Base-by-base conservation (phyloP, 2,329 filamentous ascomycete species). In the Stromatinia cepivora region DNA sequence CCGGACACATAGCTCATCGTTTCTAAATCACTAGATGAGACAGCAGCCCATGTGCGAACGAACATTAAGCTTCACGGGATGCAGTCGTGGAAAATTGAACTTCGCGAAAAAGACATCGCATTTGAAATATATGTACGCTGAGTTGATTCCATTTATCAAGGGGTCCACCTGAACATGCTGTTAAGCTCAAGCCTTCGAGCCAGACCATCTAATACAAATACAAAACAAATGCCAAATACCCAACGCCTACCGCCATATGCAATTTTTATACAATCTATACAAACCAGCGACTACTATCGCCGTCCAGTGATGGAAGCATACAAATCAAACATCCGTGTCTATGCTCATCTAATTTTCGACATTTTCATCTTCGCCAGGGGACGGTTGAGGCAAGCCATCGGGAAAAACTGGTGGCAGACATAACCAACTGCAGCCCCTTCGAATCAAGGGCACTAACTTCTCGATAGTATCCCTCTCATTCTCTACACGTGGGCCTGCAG, bases 371-470 rank as follows among this genome's bases (percentile, higher is more conserved):
- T 39, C 9, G 13, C 25, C n/a, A 1, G 17, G 1, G n/a, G 34
- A 13, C 20, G 31, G 46, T 15, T 39, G 61, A 42, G 34, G 6
- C 34, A 8, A 36, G 2, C 22, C 54, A n/a, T 57, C 5, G 1
- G 22, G 6, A 22, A 28, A 28, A 20, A 22, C 17, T 39, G n/a
- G 10, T 36, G 77, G 77, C n/a, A 75, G 65, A 71, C 78, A 79
- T 36, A 73, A 45, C 78, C 78, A 79, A 59, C 75, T 79, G 67
- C 78, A 79, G 2, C 78, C 77, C 61, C 77, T 74, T 53, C 78
- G 74, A n/a, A 79, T 77, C 63, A 79, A 71, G 7, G 78, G 78
- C 31, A 79, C 73, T 67, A 77, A 72, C 22, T 74, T 75, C 69
- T 79, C 78, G 45, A 73, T 48, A 11, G 72, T 59, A 74, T 78